These are phyloP conservation scores for Phytophthora brassicae DNA, from an alignment of 352 stramenopile species.

Conservation along the genomic window DNA sequence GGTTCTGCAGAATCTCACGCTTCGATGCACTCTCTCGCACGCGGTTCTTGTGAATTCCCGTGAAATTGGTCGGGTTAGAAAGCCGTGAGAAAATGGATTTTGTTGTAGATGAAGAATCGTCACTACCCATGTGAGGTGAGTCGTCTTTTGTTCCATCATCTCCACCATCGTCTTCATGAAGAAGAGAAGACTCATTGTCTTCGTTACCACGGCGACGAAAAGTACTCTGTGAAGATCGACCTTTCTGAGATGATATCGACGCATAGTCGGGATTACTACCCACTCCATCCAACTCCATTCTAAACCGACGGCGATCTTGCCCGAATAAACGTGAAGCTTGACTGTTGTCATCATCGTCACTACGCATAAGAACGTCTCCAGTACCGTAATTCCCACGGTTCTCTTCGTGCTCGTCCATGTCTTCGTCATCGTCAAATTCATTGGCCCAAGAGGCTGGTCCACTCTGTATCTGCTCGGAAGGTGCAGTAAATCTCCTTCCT, in stretches of 20 bases:
- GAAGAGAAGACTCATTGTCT: conserved; percentile 32
- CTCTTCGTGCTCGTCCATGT: conserved; percentile 53
- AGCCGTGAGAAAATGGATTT: conserved; percentile 85
- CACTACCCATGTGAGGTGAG: conserved; percentile 57
- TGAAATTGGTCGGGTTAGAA: conserved; percentile 87
- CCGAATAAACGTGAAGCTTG: conserved; percentile 16
- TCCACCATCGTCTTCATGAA: conserved; percentile 35
- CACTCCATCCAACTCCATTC: conserved; percentile 56
- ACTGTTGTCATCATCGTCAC: conserved; percentile 38
- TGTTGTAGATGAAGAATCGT: conserved; percentile 57
- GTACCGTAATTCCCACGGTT: conserved; percentile 39
- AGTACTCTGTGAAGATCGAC: conserved; percentile 35
- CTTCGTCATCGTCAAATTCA: conserved; percentile 70
- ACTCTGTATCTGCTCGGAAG: conserved; percentile 17
- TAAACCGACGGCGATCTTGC: conserved; percentile 50
- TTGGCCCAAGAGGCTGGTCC: conserved; percentile 68
- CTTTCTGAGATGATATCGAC: conserved; percentile 42
- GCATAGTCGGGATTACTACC: conserved; percentile 43
- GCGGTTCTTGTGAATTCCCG: conserved; percentile 87
- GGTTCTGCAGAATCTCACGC: conserved; percentile 76
- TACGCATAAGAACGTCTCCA: conserved; percentile 59
- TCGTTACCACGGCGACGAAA: conserved; percentile 34
- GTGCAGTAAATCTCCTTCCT: conserved; percentile 19
- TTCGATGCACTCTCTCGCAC: conserved; percentile 79
- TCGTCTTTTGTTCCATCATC: conserved; percentile 40